phyloP scores from a whole-genome alignment of 805 yeast species.

The Zygosaccharomyces lentus region DNA sequence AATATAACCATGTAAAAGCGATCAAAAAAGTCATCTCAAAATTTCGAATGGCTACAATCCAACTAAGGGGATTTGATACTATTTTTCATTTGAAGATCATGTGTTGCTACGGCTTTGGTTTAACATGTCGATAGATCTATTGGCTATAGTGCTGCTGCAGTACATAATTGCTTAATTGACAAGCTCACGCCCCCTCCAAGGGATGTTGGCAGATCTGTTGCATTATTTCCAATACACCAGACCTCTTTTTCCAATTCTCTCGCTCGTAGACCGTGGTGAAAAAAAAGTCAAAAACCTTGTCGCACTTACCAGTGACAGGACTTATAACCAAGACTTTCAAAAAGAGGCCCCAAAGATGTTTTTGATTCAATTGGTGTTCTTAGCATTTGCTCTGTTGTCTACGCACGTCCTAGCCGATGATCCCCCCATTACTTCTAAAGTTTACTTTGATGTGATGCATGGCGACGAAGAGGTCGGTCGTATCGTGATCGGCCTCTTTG shows the following conservation, averaged over 20 bases:
- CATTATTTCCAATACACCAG: not conserved
- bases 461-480: slow-evolving; percentile 77
- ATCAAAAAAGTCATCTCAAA: too few species aligned
- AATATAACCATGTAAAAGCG: too few species aligned
- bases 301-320: not conserved
- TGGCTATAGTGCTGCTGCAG: too few species aligned
- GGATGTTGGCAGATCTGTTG: too few species aligned
- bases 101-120: too few species aligned
- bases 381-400: slow-evolving; percentile 14
- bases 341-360: slow-evolving; percentile 11
- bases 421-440: slow-evolving; percentile 61
- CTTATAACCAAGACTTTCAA: not conserved
- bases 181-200: too few species aligned
- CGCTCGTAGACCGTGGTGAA: not conserved
- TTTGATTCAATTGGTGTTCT: slow-evolving; percentile 13
- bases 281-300: not conserved
- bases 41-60: too few species aligned
- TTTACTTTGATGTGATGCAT: slow-evolving; percentile 79
- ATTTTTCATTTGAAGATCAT: too few species aligned
- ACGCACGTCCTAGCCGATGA: slow-evolving; percentile 24
- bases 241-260: not conserved
- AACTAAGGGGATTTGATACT: too few species aligned
- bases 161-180: too few species aligned
- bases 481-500: slow-evolving; percentile 81
- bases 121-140: too few species aligned